phyloP scores from a whole-genome alignment of 192 early-diverging fungal species.

The Funneliformis mosseae region DNA sequence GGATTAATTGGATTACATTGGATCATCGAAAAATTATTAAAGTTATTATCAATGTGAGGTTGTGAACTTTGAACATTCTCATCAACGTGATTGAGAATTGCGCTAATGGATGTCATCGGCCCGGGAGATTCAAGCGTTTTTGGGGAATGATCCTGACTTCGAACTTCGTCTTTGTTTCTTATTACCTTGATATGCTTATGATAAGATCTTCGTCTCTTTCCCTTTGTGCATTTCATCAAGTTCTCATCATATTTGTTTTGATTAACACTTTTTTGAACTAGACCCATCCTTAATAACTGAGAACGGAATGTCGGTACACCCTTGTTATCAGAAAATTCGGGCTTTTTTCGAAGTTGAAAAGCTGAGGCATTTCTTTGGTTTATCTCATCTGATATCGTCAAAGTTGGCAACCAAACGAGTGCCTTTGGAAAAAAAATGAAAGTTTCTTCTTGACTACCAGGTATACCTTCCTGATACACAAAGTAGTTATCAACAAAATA shows the following conservation, averaged over 20 bases:
- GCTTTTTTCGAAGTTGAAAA: constrained; percentile 10
- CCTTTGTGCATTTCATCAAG: background rate
- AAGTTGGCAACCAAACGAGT: constrained; percentile 21
- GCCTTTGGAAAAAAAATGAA: background rate
- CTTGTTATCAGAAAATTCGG: constrained; percentile 2
- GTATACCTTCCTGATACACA: background rate
- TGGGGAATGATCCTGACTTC: background rate
- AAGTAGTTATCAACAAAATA: background rate
- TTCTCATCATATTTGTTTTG: background rate
- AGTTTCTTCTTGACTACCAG: background rate
- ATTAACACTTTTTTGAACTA: background rate
- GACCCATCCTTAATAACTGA: constrained; percentile 2
- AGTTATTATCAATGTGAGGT: no score
- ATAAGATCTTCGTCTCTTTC: background rate
- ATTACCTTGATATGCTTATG: background rate
- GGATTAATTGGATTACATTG: no score
- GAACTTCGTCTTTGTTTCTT: background rate
- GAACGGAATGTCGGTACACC: background rate
- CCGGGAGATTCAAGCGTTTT: background rate
- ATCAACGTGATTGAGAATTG: background rate
- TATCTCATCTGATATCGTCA: background rate
- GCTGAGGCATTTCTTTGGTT: constrained; percentile 25
- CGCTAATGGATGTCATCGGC: background rate
- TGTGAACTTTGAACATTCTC: no score
- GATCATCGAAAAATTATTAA: no score